phyloP scores from a whole-genome alignment of 192 early-diverging fungal genomes.

The Umbelopsis ramanniana region DNA sequence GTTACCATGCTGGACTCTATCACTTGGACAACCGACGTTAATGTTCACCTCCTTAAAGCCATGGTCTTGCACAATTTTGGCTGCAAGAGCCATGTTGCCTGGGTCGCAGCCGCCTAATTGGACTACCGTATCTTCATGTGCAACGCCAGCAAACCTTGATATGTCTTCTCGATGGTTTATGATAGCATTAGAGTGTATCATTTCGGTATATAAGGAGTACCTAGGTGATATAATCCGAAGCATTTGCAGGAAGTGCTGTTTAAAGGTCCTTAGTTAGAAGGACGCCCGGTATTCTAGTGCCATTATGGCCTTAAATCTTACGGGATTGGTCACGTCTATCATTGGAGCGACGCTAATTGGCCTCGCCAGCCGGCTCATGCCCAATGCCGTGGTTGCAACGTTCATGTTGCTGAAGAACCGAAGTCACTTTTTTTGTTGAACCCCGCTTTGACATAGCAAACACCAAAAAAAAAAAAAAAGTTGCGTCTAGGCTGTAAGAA shows the following conservation, averaged over 20 bases:
- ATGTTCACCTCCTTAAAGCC: conserved; percentile 70
- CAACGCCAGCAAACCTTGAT: conserved; percentile 52
- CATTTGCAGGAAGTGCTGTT: conserved; percentile 64
- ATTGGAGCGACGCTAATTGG: conserved; percentile 68
- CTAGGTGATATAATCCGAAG: conserved; percentile 69
- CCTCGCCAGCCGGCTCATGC: background rate
- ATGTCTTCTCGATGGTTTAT: conserved; percentile 42
- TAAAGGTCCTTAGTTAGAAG: background rate
- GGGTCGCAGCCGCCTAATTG: conserved; percentile 61
- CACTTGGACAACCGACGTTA: conserved; percentile 76
- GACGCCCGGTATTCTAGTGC: background rate
- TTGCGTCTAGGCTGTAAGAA: no score
- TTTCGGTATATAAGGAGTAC: conserved; percentile 72
- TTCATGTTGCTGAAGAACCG: background rate
- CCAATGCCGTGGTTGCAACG: background rate
- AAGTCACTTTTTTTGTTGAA: background rate
- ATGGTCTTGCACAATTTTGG: conserved; percentile 51
- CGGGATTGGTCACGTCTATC: conserved; percentile 76
- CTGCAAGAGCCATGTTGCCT: conserved; percentile 51
- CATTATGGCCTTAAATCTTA: conserved; percentile 25
- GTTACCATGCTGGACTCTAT: conserved; percentile 55
- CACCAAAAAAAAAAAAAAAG: background rate
- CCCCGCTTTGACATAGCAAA: conserved; percentile 11
- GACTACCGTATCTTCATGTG: conserved; percentile 54
- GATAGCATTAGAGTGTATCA: conserved; percentile 68